Evolutionary conservation across 306 rosid genomes (phyloP), one percentile per base, ranked within the genome.

Genomic region (Rosa multiflora): DNA sequence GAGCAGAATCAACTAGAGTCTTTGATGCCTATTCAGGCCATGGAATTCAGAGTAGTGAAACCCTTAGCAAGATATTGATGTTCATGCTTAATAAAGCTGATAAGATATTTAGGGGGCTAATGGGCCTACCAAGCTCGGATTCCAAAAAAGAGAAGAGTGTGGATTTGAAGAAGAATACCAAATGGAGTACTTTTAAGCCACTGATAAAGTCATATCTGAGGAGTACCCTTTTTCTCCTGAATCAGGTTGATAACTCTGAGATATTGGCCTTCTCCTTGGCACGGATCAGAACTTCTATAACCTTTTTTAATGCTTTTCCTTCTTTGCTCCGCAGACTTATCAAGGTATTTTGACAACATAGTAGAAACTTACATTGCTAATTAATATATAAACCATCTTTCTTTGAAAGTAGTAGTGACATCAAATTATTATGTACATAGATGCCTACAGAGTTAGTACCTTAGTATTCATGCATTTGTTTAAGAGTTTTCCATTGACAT

Each of bases 31-130:
- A 70, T 72, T 81, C 82, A 69, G 77, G 79, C 20, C 48, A 46
- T 75, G 84, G 86, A 76, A 80, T 87, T 86, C 93, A 86, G 76
- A 87, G 74, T 75, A 79, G 91, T 77, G 90, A 91, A 78, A 69
- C 85, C 63, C 89, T 87, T 80, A 49, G 89, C 87, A 82, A 86
- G 86, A 87, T 91, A 66, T 79, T 90, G 80, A 85, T 89, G 74
- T 90, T 91, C 82, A 81, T 88, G 84, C 90, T 91, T 26, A 82
- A 73, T 66, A 94, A 95, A 85, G 96, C 89, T 78, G 93, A 95
- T 87, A 70, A 70, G 85, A 75, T 81, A 74, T 91, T 95, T 87
- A 88, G 91, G 86, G 85, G 64, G 78, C 80, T 88, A 58, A 73
- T 91, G 76, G 93, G 94, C 76, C 80, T 95, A 76, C 76, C 88